These are phyloP conservation scores for Cryptococcus amylolentus DNA, from an alignment of 1,284 basidiomycete genomes.

Conservation along the genomic window DNA sequence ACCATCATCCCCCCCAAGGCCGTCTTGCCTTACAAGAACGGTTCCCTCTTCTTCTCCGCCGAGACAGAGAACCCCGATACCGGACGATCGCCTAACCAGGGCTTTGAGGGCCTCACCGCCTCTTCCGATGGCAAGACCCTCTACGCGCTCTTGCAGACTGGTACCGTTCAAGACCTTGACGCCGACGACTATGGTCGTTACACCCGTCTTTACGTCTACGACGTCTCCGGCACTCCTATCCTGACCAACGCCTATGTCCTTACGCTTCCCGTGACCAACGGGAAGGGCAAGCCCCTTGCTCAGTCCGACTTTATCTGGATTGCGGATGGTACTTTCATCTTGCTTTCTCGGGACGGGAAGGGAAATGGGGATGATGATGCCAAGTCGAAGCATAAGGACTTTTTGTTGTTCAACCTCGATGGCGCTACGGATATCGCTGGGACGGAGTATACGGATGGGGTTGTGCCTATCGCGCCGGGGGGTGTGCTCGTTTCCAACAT, in stretches of 20 bases:
- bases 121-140: slow-evolving; percentile 35
- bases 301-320: slow-evolving; percentile 33
- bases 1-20: slow-evolving; percentile 62
- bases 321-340: slow-evolving; percentile 30
- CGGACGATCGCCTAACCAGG: slow-evolving; percentile 56
- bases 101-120: slow-evolving; percentile 48
- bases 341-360: slow-evolving; percentile 47
- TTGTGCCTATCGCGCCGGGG: slow-evolving; percentile 34
- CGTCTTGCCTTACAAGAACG: slow-evolving; percentile 54
- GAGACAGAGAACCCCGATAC: slow-evolving; percentile 52
- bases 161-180: slow-evolving; percentile 35
- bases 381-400: slow-evolving; percentile 33
- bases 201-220: slow-evolving; percentile 33
- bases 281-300: slow-evolving; percentile 38
- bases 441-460: slow-evolving; percentile 34
- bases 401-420: slow-evolving; percentile 31
- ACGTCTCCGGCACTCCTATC: slow-evolving; percentile 23
- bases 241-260: slow-evolving; percentile 38
- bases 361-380: slow-evolving; percentile 31
- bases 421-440: slow-evolving; percentile 42
- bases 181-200: slow-evolving; percentile 22
- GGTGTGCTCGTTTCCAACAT: slow-evolving; percentile 31
- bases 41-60: slow-evolving; percentile 56
- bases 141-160: slow-evolving; percentile 42
- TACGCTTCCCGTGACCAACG: slow-evolving; percentile 37